phyloP scores from a whole-genome alignment of 2,329 filamentous ascomycete species.

The Apiospora pterosperma region DNA sequence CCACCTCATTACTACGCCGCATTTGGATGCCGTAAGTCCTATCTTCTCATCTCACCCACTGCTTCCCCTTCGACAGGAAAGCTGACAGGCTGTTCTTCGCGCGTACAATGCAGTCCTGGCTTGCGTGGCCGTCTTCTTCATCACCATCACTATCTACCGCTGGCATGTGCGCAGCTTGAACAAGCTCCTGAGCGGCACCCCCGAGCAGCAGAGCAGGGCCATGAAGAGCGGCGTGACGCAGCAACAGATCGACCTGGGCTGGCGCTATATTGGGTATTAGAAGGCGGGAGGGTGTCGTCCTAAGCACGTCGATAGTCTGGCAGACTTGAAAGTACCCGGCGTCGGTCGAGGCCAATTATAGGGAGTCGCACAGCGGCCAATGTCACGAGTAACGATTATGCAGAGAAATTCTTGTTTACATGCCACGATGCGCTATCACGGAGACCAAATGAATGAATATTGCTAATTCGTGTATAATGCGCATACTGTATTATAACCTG shows the following conservation, averaged over 20 bases:
- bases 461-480: too few relatives aligned
- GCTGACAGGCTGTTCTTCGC: not conserved
- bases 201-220: constrained; percentile 14
- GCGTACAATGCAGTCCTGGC: constrained; percentile 13
- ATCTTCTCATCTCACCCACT: not conserved
- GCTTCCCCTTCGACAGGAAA: constrained; percentile 8
- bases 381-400: too few relatives aligned
- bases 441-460: too few relatives aligned
- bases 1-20: constrained; percentile 22
- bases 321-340: too few relatives aligned
- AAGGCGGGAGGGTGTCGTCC: too few relatives aligned
- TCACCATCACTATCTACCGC: constrained; percentile 18
- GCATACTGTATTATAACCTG: too few relatives aligned
- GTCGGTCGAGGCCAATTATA: too few relatives aligned
- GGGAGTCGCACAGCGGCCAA: too few relatives aligned
- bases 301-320: too few relatives aligned
- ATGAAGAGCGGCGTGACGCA: constrained; percentile 22
- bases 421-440: too few relatives aligned
- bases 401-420: too few relatives aligned
- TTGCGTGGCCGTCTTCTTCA: constrained; percentile 16
- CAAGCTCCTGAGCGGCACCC: constrained; percentile 14
- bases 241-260: constrained; percentile 21
- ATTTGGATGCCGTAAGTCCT: constrained; percentile 13
- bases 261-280: constrained; percentile 15
- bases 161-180: constrained; percentile 17